These are phyloP conservation scores for Penicillium brasilianum DNA, from an alignment of 2,329 filamentous ascomycete species.

Conservation along the genomic window DNA sequence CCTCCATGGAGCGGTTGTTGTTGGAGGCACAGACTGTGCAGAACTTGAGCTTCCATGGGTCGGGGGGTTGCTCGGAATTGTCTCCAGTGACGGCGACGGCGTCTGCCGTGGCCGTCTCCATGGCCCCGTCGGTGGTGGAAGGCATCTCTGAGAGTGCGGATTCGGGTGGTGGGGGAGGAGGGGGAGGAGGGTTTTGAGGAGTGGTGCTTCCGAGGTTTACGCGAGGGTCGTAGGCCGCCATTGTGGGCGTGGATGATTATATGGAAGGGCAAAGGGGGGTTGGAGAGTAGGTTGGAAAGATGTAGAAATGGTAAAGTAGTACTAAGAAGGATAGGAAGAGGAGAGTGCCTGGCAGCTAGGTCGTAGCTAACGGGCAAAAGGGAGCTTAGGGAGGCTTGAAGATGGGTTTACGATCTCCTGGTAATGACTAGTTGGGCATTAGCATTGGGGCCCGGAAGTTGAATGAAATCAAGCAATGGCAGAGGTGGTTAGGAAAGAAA, in stretches of 20 bases:
- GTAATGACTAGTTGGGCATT: constrained; percentile 31
- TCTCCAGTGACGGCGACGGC: constrained; percentile 15
- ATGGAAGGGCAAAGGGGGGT: constrained; percentile 4
- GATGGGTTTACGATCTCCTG: constrained; percentile 42
- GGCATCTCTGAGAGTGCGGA: constrained; percentile 14
- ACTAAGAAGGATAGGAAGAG: constrained; percentile 9
- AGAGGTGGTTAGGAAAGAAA: constrained; percentile 10
- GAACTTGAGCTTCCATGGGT: constrained; percentile 88
- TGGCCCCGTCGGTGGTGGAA: constrained; percentile 25
- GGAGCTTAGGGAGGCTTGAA: constrained; percentile 45
- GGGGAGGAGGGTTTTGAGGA: constrained; percentile 50
- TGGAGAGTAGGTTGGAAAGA: constrained; percentile 12
- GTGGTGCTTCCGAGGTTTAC: constrained; percentile 53
- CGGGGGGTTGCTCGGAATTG: constrained; percentile 43
- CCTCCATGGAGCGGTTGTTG: constrained; percentile 99
- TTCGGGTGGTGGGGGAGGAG: constrained; percentile 54
- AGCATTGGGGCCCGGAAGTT: constrained; percentile 24
- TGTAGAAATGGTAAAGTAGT: constrained; percentile 22
- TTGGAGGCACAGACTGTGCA: constrained; percentile 99
- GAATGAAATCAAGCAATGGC: not conserved
- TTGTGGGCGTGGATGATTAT: constrained; percentile 31
- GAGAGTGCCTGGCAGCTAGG: constrained; percentile 3
- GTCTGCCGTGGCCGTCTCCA: constrained; percentile 22
- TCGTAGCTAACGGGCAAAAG: constrained; percentile 25
- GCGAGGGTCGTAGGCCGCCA: constrained; percentile 57